Evolutionary conservation across 73 alveolate genomes (phyloP).

Genomic region (Paramecium primaurelia): DNA sequence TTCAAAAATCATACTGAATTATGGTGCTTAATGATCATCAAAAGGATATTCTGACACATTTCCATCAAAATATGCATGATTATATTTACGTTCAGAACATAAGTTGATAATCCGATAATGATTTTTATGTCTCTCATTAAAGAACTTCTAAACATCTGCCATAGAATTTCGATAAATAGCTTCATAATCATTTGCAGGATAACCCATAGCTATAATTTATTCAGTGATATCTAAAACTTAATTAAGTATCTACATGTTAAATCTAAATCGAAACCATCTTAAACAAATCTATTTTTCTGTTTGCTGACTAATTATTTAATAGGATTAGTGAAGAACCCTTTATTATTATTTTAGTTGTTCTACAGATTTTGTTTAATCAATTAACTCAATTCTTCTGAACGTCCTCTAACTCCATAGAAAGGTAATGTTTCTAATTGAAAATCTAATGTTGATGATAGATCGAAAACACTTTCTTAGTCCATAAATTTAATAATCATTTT

Average conservation of each 20-base stretch:
- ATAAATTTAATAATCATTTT: constrained; percentile 62
- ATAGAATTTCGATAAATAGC: constrained; percentile 89
- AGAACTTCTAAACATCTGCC: constrained; percentile 85
- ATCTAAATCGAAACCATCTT: constrained; percentile 87
- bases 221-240: constrained; percentile 75
- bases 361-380: neutral
- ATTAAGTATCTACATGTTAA: constrained; percentile 66
- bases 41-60: constrained; percentile 86
- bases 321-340: constrained; percentile 10
- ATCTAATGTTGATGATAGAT: neutral
- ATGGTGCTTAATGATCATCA: constrained; percentile 98
- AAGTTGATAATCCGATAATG: constrained; percentile 87
- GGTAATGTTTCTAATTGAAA: neutral
- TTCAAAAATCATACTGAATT: constrained; percentile 83
- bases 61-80: constrained; percentile 66
- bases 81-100: constrained; percentile 84
- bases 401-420: neutral
- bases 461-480: neutral
- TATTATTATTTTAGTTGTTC: neutral
- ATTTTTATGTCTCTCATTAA: constrained; percentile 82
- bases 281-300: constrained; percentile 75
- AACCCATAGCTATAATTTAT: constrained; percentile 98
- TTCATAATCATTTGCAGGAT: constrained; percentile 90
- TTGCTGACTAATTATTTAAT: constrained; percentile 70
- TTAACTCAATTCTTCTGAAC: neutral